phyloP scores from a whole-genome alignment of 345 rosid species.

The Eucalyptus lansdowneana region DNA sequence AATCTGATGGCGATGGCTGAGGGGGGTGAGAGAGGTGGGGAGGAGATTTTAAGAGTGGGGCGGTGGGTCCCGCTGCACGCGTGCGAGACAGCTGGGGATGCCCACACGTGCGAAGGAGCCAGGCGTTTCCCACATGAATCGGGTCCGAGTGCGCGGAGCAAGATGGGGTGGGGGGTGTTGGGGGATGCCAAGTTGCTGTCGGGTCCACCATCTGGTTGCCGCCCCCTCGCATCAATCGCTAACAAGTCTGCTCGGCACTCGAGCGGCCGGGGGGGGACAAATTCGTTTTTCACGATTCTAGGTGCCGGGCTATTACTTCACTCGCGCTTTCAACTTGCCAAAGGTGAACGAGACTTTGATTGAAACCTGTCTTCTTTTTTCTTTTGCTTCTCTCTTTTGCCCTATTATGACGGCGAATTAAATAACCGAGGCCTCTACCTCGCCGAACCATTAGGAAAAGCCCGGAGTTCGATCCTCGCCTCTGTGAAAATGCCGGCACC shows the following conservation, averaged over 20 bases:
- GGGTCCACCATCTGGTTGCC: not conserved
- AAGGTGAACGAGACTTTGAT: too few relatives aligned
- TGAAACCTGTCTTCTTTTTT: too few relatives aligned
- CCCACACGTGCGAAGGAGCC: not conserved
- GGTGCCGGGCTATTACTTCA: not conserved
- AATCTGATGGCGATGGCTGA: not conserved
- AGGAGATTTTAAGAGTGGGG: not conserved
- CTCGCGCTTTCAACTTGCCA: too few relatives aligned
- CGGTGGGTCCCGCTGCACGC: not conserved
- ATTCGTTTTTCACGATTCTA: not conserved
- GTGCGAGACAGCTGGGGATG: not conserved
- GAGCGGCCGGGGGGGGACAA: not conserved
- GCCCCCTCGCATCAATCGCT: not conserved
- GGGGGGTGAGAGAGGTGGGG: not conserved
- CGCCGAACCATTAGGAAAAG: not conserved
- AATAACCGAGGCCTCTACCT: not conserved
- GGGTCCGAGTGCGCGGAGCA: not conserved
- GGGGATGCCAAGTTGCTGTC: not conserved
- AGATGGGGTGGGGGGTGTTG: not conserved
- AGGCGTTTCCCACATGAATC: not conserved
- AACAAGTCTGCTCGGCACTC: not conserved
- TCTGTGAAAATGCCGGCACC: not conserved
- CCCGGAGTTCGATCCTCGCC: not conserved
- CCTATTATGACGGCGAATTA: not conserved
- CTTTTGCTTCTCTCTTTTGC: too few relatives aligned